These are phyloP conservation scores for Amorphotheca resinae DNA, from an alignment of 495 filamentous ascomycete species.

Conservation along the genomic window DNA sequence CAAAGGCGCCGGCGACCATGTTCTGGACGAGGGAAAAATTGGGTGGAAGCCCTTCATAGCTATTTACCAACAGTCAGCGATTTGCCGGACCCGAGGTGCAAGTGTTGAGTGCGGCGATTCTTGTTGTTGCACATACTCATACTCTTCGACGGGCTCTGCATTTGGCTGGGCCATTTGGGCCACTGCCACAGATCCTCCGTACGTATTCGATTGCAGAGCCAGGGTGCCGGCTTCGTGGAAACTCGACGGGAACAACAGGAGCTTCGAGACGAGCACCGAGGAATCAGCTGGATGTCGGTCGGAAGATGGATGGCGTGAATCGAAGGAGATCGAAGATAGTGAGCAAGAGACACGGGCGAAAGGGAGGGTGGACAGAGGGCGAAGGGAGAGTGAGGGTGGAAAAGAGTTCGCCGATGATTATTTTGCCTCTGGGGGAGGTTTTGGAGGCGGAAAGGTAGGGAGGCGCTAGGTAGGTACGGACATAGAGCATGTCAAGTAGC, in stretches of 20 bases:
- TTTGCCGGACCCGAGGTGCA: too few relatives aligned
- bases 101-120: not conserved
- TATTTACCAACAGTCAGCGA: conserved; percentile 20
- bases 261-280: not conserved
- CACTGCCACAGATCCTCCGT: conserved; percentile 37
- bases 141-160: conserved; percentile 41
- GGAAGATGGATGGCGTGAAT: not conserved
- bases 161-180: conserved; percentile 47
- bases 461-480: too few relatives aligned
- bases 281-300: not conserved
- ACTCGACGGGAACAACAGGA: not conserved
- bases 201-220: conserved; percentile 38
- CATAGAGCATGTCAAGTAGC: too few relatives aligned
- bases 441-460: too few relatives aligned
- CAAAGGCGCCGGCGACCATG: conserved; percentile 91
- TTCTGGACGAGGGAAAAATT: conserved; percentile 55
- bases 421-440: too few relatives aligned
- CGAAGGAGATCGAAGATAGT: too few relatives aligned
- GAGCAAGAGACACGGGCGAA: too few relatives aligned
- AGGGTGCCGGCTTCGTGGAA: conserved; percentile 32
- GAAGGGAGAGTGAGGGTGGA: too few relatives aligned
- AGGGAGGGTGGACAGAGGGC: too few relatives aligned
- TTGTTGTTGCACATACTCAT: conserved; percentile 35
- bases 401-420: too few relatives aligned
- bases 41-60: conserved; percentile 47